Evolutionary conservation across 805 yeast species (phyloP).

Genomic region (Scheffersomyces coipomensis): DNA sequence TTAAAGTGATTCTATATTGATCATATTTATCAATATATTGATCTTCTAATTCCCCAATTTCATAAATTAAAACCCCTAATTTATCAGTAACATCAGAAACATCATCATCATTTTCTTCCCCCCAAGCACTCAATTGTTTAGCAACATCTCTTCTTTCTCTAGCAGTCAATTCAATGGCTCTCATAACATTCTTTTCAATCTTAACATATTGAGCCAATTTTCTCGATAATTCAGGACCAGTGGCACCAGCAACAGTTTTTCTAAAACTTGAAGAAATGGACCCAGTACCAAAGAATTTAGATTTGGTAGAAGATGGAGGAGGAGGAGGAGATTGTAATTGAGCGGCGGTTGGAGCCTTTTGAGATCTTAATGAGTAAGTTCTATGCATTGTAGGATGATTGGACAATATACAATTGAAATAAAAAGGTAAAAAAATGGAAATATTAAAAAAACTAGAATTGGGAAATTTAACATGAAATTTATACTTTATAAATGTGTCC

Average conservation of each 20-base stretch:
- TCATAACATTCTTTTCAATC: slow-evolving; percentile 78
- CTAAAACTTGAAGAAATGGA: slow-evolving; percentile 59
- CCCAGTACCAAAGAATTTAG: slow-evolving; percentile 87
- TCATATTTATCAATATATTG: slow-evolving; percentile 85
- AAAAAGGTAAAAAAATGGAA: neutral
- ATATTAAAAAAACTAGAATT: neutral
- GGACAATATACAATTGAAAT: neutral
- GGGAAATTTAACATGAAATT: neutral
- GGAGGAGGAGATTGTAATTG: slow-evolving; percentile 94
- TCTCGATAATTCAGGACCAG: slow-evolving; percentile 78
- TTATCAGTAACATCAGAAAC: slow-evolving; percentile 86
- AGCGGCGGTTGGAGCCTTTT: slow-evolving; percentile 96
- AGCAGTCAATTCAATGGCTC: slow-evolving; percentile 74
- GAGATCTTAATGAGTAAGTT: slow-evolving; percentile 93
- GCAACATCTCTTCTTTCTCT: slow-evolving; percentile 81
- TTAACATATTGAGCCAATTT: slow-evolving; percentile 72
- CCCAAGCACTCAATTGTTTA: slow-evolving; percentile 81
- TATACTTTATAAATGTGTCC: neutral
- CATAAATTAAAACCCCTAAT: slow-evolving; percentile 78
- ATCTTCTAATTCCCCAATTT: slow-evolving; percentile 83
- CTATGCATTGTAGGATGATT: slow-evolving; percentile 96
- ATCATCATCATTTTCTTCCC: slow-evolving; percentile 83
- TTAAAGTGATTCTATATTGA: slow-evolving; percentile 79
- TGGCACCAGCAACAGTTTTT: slow-evolving; percentile 71
- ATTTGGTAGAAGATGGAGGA: slow-evolving; percentile 88